phyloP scores from a whole-genome alignment of 2,329 filamentous ascomycete genomes.

The Colletotrichum spinosum region DNA sequence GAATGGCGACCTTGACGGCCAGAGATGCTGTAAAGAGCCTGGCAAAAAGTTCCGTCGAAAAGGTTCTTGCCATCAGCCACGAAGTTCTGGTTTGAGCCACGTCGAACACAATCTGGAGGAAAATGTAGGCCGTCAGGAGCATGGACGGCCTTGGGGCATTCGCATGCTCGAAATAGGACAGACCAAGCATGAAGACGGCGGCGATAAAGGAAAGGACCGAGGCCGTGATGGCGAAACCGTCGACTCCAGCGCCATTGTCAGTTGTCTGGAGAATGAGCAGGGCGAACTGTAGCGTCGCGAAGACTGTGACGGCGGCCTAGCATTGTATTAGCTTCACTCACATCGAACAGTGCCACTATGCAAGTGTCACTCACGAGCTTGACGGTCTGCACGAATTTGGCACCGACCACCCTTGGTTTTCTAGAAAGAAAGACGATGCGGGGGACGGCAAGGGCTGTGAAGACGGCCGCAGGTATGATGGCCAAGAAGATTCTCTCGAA shows the following conservation, averaged over 20 bases:
- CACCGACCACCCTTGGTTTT: conserved; percentile 45
- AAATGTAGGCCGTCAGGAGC: conserved; percentile 54
- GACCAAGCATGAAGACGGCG: conserved; percentile 42
- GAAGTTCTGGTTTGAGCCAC: conserved; percentile 54
- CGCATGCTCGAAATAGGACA: conserved; percentile 46
- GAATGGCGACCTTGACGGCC: conserved; percentile 49
- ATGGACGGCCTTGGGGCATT: conserved; percentile 54
- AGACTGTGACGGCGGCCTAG: conserved; percentile 40
- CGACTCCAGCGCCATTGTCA: conserved; percentile 29
- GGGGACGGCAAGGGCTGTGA: conserved; percentile 47
- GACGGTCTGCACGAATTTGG: conserved; percentile 42
- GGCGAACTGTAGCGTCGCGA: conserved; percentile 46
- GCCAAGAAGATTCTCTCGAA: conserved; percentile 57
- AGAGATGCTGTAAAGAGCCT: conserved; percentile 50
- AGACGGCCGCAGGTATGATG: conserved; percentile 50
- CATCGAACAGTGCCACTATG: rapidly evolving
- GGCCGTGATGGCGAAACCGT: conserved; percentile 45
- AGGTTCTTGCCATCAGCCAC: conserved; percentile 48
- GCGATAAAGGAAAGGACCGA: conserved; percentile 45
- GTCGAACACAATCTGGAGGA: conserved; percentile 58
- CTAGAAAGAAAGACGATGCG: conserved; percentile 44
- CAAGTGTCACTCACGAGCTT: conserved; percentile 37
- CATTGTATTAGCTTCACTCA: background rate
- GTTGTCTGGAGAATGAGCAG: conserved; percentile 46
- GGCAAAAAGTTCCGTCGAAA: conserved; percentile 40